A percentile compares a stretch with the other conserved stretches of the same genome.
Evolutionary conservation across 257 asterid species (phyloP).

Genomic region (Plectranthus barbatus): DNA sequence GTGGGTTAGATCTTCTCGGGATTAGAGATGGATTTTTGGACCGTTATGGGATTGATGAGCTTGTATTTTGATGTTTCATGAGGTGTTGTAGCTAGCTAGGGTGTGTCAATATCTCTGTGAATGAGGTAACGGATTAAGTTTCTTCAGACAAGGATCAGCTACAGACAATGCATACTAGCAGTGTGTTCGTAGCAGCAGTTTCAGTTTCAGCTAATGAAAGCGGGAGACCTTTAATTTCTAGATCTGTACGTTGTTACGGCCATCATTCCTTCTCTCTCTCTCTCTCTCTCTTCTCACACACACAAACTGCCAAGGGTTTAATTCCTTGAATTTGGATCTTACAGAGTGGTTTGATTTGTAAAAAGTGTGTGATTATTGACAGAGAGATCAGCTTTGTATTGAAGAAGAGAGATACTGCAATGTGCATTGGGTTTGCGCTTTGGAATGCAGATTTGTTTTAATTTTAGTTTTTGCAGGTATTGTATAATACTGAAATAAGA

Average conservation of each 20-base stretch:
- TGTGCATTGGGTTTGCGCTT: too few relatives aligned
- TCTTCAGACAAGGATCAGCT: constrained; percentile 9
- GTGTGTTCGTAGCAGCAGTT: not conserved
- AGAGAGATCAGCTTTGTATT: constrained; percentile 9
- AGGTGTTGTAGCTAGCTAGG: constrained; percentile 1
- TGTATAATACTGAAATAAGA: too few relatives aligned
- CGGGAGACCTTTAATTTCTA: too few relatives aligned
- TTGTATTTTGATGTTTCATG: constrained; percentile 7
- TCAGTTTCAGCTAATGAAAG: constrained; percentile 8
- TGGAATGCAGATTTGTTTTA: not conserved
- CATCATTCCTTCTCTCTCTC: too few relatives aligned
- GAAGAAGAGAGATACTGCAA: not conserved
- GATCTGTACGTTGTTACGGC: not conserved
- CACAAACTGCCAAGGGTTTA: too few relatives aligned
- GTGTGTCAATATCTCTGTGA: constrained; percentile 12
- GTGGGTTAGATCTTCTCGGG: constrained; percentile 18
- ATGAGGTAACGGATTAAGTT: constrained; percentile 19
- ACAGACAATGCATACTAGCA: constrained; percentile 5
- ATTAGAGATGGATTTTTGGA: constrained; percentile 26
- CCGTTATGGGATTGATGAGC: constrained; percentile 18
- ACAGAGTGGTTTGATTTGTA: constrained; percentile 1
- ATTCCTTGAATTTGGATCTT: not conserved
- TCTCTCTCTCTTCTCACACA: constrained; percentile 4
- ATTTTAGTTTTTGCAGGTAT: not conserved
- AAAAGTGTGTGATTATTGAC: not conserved